A percentile compares a stretch with the other conserved stretches of the same genome.
Evolutionary conservation across 1,284 basidiomycete species (phyloP).

Genomic region (Trichosporon sp.): DNA sequence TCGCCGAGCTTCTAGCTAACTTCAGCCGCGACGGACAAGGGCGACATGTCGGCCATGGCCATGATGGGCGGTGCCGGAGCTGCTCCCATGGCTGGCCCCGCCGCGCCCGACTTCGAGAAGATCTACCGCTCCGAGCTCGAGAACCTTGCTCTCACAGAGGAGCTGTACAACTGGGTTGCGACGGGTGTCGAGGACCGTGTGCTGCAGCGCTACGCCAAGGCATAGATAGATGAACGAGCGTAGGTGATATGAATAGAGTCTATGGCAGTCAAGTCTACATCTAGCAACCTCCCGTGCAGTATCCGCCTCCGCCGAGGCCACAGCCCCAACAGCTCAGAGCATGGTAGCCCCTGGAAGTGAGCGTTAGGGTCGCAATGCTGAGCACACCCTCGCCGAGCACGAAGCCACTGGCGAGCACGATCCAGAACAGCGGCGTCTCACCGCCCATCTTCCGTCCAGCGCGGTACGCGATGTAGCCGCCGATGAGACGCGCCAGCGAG

Average conservation of each 20-base stretch:
- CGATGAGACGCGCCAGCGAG: conserved; percentile 85
- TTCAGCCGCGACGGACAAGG: conserved; percentile 73
- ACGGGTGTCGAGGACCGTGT: conserved; percentile 77
- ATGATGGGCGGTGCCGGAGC: conserved; percentile 66
- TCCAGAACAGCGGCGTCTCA: conserved; percentile 68
- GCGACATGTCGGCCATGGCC: conserved; percentile 71
- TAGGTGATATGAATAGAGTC: conserved; percentile 9
- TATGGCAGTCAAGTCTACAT: conserved; percentile 7
- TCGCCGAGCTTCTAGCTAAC: conserved; percentile 20
- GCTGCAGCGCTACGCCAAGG: conserved; percentile 70
- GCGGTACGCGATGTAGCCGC: conserved; percentile 77
- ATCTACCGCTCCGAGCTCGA: conserved; percentile 89
- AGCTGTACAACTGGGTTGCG: conserved; percentile 77
- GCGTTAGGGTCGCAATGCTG: conserved; percentile 75
- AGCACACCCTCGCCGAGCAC: conserved; percentile 89
- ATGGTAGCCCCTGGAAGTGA: conserved; percentile 74
- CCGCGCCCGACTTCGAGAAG: conserved; percentile 81
- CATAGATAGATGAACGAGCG: not conserved
- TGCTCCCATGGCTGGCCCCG: conserved; percentile 57
- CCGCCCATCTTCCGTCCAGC: conserved; percentile 60
- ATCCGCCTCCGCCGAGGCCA: conserved; percentile 66
- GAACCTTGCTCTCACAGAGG: conserved; percentile 88
- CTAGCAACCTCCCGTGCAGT: conserved; percentile 52
- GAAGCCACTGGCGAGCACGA: conserved; percentile 91
- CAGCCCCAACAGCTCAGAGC: conserved; percentile 76